These are phyloP conservation scores for Schizonepeta tenuifolia DNA, from an alignment of 257 asterid species.

Conservation along the genomic window DNA sequence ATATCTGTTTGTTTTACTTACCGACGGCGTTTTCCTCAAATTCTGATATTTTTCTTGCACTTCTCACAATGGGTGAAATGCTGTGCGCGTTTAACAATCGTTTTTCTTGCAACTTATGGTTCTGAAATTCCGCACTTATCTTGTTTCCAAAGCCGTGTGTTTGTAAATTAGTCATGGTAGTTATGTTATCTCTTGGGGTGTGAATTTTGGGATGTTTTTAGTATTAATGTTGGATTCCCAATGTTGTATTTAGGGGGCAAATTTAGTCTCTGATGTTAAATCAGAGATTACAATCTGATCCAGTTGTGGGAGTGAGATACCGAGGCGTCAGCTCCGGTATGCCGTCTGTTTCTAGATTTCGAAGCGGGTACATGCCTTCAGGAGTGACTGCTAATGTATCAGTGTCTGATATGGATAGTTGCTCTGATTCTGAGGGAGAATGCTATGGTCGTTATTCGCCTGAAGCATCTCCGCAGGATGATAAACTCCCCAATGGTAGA, in stretches of 20 bases:
- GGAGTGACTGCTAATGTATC: constrained; percentile 43
- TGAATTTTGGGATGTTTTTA: background rate
- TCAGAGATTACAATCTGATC: constrained; percentile 49
- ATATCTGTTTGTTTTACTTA: background rate
- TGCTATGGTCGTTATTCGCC: constrained; percentile 59
- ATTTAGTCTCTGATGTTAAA: constrained; percentile 47
- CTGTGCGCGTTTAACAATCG: background rate
- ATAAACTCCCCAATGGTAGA: constrained; percentile 52
- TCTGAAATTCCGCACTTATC: constrained; percentile 1
- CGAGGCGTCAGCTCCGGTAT: constrained; percentile 47
- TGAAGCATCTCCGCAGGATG: constrained; percentile 88
- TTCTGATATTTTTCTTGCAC: background rate
- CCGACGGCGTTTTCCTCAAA: constrained; percentile 1
- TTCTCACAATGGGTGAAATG: background rate
- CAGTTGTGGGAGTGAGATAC: constrained; percentile 46
- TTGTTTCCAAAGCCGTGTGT: background rate
- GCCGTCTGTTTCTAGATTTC: constrained; percentile 60
- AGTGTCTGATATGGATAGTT: constrained; percentile 73
- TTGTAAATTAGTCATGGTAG: too few relatives aligned
- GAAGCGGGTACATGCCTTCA: constrained; percentile 69
- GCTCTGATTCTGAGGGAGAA: constrained; percentile 76
- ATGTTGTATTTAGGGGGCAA: constrained; percentile 27
- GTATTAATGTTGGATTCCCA: constrained; percentile 24
- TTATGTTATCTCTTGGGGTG: background rate
- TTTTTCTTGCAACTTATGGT: constrained; percentile 15